A percentile compares a stretch with the other conserved stretches of the same genome.
Evolutionary conservation across 768 basidiomycete genomes (phyloP).

Genomic region (Cubamyces lactineus): DNA sequence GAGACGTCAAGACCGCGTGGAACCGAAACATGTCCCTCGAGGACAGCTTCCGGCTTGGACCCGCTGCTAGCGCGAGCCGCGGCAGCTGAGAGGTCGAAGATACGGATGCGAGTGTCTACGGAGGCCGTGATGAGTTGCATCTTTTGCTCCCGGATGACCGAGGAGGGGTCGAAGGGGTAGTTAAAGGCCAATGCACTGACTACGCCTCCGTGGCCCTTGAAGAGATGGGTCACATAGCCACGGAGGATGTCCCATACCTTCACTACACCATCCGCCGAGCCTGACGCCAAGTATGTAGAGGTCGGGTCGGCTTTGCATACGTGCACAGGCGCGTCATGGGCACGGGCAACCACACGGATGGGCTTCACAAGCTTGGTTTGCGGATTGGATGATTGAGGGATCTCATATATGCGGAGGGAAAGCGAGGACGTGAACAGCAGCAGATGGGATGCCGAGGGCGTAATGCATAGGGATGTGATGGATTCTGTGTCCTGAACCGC

Average conservation of each 20-base stretch:
- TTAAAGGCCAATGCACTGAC: conserved; percentile 89
- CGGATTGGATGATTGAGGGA: conserved; percentile 55
- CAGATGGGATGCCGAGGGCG: conserved; percentile 74
- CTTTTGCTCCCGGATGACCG: conserved; percentile 45
- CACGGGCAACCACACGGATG: conserved; percentile 73
- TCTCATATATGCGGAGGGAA: conserved; percentile 80
- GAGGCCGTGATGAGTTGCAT: conserved; percentile 91
- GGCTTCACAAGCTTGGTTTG: conserved; percentile 62
- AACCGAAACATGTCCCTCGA: conserved; percentile 95
- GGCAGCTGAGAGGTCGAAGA: conserved; percentile 83
- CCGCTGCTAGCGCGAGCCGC: conserved; percentile 56
- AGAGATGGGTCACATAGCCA: conserved; percentile 91
- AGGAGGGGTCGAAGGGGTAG: conserved; percentile 65
- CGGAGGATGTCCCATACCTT: conserved; percentile 94
- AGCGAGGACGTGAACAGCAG: conserved; percentile 81
- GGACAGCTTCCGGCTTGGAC: conserved; percentile 71
- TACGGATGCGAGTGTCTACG: conserved; percentile 88
- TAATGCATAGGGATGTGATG: conserved; percentile 82
- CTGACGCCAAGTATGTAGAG: conserved; percentile 90
- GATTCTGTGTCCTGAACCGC: conserved; percentile 74
- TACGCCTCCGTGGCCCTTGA: conserved; percentile 97
- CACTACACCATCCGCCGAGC: conserved; percentile 93
- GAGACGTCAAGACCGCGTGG: conserved; percentile 89
- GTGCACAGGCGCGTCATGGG: conserved; percentile 94
- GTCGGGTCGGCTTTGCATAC: conserved; percentile 84